Evolutionary conservation across 805 yeast species (phyloP), one percentile per base, ranked within the genome.

Genomic region (Pichia cephalocereana): DNA sequence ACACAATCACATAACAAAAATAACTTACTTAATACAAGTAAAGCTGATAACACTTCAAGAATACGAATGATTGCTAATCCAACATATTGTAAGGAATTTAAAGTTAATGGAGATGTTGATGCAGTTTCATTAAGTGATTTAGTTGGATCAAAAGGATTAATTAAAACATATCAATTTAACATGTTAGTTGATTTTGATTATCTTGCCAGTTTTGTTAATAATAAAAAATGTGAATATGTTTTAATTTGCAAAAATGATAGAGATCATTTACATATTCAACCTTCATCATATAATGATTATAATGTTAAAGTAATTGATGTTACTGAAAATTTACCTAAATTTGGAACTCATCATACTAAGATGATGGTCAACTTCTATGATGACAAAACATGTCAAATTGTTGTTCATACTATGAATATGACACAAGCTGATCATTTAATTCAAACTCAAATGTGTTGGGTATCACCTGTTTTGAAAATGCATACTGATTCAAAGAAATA

Each of bases 401-500:
- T 76, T 23, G 65, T 83, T 26, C 76, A 82, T 60, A 77, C 87
- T 1, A 72, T 76, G 59, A 83, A 83, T 60, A 58, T 82, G 46
- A 78, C 82, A 0, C 60, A 61, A 36, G 57, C 72, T 0, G 90
- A 83, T 60, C 72, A 78, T 45, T 65, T 66, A 6, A 70, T 72
- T 1, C 77, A 83, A 48, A 82, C 84, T 8, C 88, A 83, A 57
- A 79, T 80, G 70, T 65, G 75, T 32, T 83, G 89, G 89, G 62
- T 71, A 34, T 75, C 84, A 8, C 86, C 84, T 1, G 57, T 61
- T 26, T 50, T 72, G 14, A 31, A 27, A n/a, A 8, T 38, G 7
- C 48, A 53, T 28, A 6, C 23, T 1, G 36, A 44, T 23, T 10
- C 10, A 1, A 23, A 12, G 6, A 34, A 31, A 4, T 52, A 41